Base-by-base conservation (phyloP, 1,284 basidiomycete species). In the Macrocystidia cucumis region DNA sequence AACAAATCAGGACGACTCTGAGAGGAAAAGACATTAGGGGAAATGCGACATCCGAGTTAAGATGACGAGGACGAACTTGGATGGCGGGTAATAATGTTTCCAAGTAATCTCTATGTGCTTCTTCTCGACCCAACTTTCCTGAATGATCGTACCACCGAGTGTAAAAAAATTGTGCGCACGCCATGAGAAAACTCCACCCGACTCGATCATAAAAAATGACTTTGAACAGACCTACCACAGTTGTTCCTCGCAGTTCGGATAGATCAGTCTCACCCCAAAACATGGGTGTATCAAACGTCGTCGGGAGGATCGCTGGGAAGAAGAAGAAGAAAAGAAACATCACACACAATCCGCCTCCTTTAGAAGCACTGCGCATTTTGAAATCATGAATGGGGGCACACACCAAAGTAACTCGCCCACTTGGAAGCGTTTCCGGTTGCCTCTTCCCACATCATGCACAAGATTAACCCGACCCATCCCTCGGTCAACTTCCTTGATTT, bases 381-480 rank as follows among this genome's bases (percentile, higher is more conserved):
- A 13, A 25, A 21, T 25, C 12, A 9, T 25, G 17, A 29, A 37
- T 12, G 29, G 34, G 23, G 22, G 7, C 35, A 59, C 73, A 35
- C 42, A 87, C 86, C 61, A 11, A 90, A 60, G 58, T 90, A 91
- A 4, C 62, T 67, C 6, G 54, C 53, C 88, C 88, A 91, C 41
- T 60, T 72, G 28, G 80, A 88, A 5, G 53, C 27, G 0, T 74
- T 76, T 18, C n/a, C 3, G 39, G 61, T 63, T 2, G 78, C 69
- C 34, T 76, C 74, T 57, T 97, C 95, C 83, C 87, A 97, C 86
- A 98, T 91, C 81, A 98, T 86, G 44, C 83, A 88, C 14, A 97
- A 64, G 40, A 98, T 97, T 26, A 98, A 64, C 1, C 86, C 85
- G 1, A 74, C 64, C 93, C 93, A 98, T 1, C 91, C 88, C 35